Evolutionary conservation across 2,329 filamentous ascomycete genomes (phyloP).

Genomic region (Chaetothyriales sp.): DNA sequence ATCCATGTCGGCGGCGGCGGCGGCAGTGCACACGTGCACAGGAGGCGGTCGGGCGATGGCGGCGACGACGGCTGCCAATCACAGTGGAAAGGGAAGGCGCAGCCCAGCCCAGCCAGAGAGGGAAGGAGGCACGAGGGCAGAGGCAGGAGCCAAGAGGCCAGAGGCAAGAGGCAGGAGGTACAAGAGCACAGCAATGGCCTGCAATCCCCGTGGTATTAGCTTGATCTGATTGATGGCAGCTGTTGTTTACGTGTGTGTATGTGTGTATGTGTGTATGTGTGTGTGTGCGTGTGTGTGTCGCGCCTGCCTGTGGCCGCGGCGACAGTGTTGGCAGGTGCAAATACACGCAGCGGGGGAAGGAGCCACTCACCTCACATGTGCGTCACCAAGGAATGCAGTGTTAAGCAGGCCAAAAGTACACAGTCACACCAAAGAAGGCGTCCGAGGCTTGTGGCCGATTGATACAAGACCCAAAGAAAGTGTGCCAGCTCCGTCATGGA

Average conservation of each 20-base stretch:
- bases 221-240: neutral
- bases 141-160: neutral
- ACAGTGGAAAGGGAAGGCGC: conserved; percentile 20
- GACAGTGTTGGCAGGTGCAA: neutral
- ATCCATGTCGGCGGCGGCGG: conserved; percentile 56
- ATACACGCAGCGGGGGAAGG: neutral
- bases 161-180: too few relatives aligned
- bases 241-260: neutral
- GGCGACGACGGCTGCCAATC: conserved; percentile 9
- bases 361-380: neutral
- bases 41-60: conserved; percentile 16
- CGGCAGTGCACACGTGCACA: too few relatives aligned
- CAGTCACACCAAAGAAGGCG: neutral
- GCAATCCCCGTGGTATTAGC: neutral
- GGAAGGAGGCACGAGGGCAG: conserved; percentile 16
- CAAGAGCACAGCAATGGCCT: neutral
- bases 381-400: neutral
- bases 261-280: neutral
- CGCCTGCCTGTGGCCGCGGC: conserved; percentile 10
- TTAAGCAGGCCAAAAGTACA: neutral
- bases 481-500: neutral
- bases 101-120: conserved; percentile 20
- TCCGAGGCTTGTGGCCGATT: neutral
- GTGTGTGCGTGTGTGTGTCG: neutral
- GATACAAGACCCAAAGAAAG: neutral